Percentiles rank a stretch among this genome's conserved stretches.
Evolutionary conservation across 495 filamentous ascomycete genomes (phyloP).

Genomic region (Hypoxylon intermedium): DNA sequence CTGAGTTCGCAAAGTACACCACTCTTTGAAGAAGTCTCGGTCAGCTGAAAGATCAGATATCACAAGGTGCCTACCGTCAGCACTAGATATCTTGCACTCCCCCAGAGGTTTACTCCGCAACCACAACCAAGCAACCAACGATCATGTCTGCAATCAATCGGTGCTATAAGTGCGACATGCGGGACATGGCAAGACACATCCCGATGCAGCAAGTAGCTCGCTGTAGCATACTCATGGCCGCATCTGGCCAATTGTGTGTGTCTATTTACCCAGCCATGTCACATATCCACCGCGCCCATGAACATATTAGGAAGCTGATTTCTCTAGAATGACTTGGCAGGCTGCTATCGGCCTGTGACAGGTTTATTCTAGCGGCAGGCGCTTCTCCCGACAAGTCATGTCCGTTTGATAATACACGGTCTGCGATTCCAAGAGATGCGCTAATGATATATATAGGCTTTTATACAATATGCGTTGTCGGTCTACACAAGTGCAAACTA

Average conservation of each 20-base stretch:
- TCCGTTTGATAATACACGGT: constrained; percentile 8
- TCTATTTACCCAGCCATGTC: constrained; percentile 21
- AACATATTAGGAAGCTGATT: constrained; percentile 36
- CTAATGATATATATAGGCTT: neutral
- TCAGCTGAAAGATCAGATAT: neutral
- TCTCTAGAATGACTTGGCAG: constrained; percentile 33
- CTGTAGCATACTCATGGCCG: constrained; percentile 10
- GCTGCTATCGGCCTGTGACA: constrained; percentile 23
- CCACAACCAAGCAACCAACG: too few species aligned
- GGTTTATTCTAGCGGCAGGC: constrained; percentile 9
- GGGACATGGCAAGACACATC: constrained; percentile 9
- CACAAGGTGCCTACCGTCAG: neutral
- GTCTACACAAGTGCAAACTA: neutral
- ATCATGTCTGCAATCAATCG: constrained; percentile 14
- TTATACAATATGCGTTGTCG: neutral
- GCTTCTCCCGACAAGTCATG: constrained; percentile 10
- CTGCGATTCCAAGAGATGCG: constrained; percentile 3
- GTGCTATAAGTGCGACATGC: constrained; percentile 9
- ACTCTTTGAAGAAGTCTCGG: neutral
- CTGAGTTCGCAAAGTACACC: neutral
- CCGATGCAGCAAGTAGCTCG: constrained; percentile 32
- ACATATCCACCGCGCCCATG: constrained; percentile 24
- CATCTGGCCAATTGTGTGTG: constrained; percentile 22
- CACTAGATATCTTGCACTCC: constrained; percentile 1
- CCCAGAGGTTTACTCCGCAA: neutral